Conservation (phyloP, 176 grass and related monocot genomes). For the Hsuehochloa calcarea region DNA sequence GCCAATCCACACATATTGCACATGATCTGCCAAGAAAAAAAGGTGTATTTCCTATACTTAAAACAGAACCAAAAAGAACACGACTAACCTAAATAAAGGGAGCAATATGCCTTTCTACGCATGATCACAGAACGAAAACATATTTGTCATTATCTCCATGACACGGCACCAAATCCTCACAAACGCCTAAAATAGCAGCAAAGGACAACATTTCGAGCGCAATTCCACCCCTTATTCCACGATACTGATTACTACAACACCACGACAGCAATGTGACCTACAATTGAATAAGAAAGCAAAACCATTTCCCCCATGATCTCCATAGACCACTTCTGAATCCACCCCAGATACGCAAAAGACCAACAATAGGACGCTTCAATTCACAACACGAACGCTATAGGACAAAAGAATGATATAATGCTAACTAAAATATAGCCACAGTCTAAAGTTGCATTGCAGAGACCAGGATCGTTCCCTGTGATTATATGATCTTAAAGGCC, state of each 20-base stretch:
- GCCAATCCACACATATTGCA: not conserved
- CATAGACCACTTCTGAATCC: not conserved
- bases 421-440: not conserved
- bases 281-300: not conserved
- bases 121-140: not conserved
- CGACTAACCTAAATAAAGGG: not conserved
- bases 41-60: not conserved
- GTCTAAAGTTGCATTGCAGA: not conserved
- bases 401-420: not conserved
- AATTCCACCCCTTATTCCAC: not conserved
- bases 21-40: not conserved
- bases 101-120: not conserved
- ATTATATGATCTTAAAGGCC: not conserved
- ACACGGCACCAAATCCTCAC: not conserved
- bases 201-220: not conserved
- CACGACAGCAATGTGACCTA: not conserved
- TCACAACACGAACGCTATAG: not conserved
- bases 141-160: not conserved
- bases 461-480: not conserved
- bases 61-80: not conserved
- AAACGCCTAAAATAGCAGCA: not conserved
- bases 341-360: not conserved
- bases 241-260: not conserved
- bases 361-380: not conserved
- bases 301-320: not conserved